Evolutionary conservation across 306 rosid species (phyloP).

Genomic region (Alnus rubra): DNA sequence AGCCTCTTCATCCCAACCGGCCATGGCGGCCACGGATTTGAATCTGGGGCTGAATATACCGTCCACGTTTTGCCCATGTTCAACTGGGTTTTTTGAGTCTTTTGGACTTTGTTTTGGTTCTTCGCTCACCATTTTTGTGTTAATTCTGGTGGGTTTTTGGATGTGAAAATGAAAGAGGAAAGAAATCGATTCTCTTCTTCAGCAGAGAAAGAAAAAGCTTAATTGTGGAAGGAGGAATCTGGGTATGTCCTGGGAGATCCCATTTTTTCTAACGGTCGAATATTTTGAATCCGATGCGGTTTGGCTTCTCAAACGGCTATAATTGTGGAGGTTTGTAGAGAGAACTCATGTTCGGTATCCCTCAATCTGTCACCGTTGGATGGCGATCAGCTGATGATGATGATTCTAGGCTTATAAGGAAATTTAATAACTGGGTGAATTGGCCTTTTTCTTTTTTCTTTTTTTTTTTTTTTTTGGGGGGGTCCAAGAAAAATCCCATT

Average conservation of each 20-base stretch:
- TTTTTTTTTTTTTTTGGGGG: too few relatives aligned
- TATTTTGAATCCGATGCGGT: slow-evolving; percentile 23
- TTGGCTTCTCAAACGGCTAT: slow-evolving; percentile 51
- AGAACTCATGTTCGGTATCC: not conserved
- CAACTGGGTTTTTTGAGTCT: slow-evolving; percentile 26
- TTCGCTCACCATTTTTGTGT: slow-evolving; percentile 47
- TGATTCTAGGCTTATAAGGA: not conserved
- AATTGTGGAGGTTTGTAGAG: not conserved
- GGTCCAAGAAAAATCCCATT: too few relatives aligned
- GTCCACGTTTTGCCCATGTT: slow-evolving; percentile 28
- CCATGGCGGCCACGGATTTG: slow-evolving; percentile 89
- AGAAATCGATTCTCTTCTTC: not conserved
- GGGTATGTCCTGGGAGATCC: not conserved
- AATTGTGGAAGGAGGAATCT: not conserved
- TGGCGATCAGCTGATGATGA: not conserved
- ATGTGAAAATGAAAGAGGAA: not conserved
- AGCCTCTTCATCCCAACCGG: slow-evolving; percentile 97
- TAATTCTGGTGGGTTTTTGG: not conserved
- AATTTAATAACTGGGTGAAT: not conserved
- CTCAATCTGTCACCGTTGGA: not conserved
- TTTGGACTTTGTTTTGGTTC: slow-evolving; percentile 38
- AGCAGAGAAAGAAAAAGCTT: not conserved
- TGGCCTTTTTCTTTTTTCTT: not conserved
- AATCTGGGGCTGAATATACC: slow-evolving; percentile 69
- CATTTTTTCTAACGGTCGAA: slow-evolving; percentile 41